Evolutionary conservation across 2,329 filamentous ascomycete species (phyloP), one percentile per base, ranked within the genome.

Genomic region (Neofusicoccum ribis): DNA sequence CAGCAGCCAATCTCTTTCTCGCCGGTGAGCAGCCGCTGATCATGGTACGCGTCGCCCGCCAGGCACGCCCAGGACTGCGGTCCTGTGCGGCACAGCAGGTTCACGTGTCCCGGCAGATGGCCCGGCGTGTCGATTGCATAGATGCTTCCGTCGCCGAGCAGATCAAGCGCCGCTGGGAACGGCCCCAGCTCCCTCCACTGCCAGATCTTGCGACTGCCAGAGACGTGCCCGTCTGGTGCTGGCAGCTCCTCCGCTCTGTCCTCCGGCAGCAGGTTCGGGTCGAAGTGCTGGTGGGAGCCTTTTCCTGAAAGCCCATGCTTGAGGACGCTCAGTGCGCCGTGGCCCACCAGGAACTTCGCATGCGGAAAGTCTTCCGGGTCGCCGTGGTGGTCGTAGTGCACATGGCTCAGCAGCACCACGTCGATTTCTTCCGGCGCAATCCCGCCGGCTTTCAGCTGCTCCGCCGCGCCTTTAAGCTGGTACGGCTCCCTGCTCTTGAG

Each of bases 41-140:
- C 83, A 68, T 87, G 85, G 66, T 82, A 86, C 37, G 81, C 81
- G 69, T 87, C 84, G 0, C 83, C 84, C 7, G 79, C 82, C 0
- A 87, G 77, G 68, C 81, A 83, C 0, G 84, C 74, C 75, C 81
- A 85, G 44, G 76, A 77, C 50, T 69, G 64, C 4, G 75, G 71
- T 0, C 70, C 76, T 0, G 76, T 76, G 0, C 81, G 76, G 7
- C 76, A 80, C 0, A 86, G 76, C 0, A 85, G 67, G 66, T 85
- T 85, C 1, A 86, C 70, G 66, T 86, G 84, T 0, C 84, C 84
- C 4, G 78, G 77, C 0, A 86, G 67, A 69, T 86, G 84, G 0
- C 84, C 84, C 0, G 84, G 84, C 0, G 79, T 78, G 68, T 85
- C 80, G 37, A 86, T 73, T 0, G 85, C 72, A 67, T 78, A 83